phyloP scores from a whole-genome alignment of 768 basidiomycete species.

The Pleurotus tuber-regium region DNA sequence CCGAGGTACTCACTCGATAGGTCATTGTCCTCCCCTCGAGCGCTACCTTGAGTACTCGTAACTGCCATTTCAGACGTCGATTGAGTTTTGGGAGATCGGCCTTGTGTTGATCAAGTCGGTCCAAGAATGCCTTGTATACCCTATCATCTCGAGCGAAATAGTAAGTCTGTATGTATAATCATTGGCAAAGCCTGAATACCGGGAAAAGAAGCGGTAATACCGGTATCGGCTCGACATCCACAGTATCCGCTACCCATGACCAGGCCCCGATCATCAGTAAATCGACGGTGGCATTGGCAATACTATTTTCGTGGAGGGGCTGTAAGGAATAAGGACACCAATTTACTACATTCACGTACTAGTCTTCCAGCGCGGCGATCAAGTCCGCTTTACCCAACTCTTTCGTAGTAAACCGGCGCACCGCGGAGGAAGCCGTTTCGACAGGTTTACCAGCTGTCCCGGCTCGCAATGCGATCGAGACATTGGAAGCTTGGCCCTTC shows the following conservation, averaged over 20 bases:
- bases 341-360: conserved; percentile 67
- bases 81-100: conserved; percentile 46
- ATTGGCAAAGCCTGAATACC: not conserved
- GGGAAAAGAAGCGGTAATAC: conserved; percentile 37
- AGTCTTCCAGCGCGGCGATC: conserved; percentile 86
- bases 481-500: conserved; percentile 60
- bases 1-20: conserved; percentile 55
- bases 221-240: conserved; percentile 69
- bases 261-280: conserved; percentile 81
- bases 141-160: conserved; percentile 94
- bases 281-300: conserved; percentile 89
- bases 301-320: no score
- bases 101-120: conserved; percentile 43
- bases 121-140: conserved; percentile 68
- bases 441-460: conserved; percentile 76
- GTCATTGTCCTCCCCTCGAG: conserved; percentile 66
- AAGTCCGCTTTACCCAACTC: conserved; percentile 76
- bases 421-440: conserved; percentile 65
- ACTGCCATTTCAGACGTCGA: conserved; percentile 67
- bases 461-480: conserved; percentile 67
- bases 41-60: conserved; percentile 58
- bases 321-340: no score
- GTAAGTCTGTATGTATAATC: conserved; percentile 52
- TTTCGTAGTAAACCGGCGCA: conserved; percentile 83
- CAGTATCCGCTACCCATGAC: conserved; percentile 56